Evolutionary conservation across 345 rosid species (phyloP).

Genomic region (Kandelia obovata): DNA sequence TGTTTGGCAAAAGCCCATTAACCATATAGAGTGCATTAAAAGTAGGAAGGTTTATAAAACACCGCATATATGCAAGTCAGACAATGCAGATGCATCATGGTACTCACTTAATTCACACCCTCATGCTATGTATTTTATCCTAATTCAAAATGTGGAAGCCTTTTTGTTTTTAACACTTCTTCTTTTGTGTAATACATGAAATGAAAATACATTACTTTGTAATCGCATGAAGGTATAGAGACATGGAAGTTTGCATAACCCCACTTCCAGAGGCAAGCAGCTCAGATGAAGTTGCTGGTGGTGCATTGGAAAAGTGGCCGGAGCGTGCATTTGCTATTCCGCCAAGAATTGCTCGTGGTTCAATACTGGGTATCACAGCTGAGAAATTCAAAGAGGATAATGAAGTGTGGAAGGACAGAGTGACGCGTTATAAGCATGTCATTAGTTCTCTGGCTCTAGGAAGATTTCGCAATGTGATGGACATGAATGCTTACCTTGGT

Average conservation of each 20-base stretch:
- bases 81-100: constrained; percentile 74
- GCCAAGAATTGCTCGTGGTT: constrained; percentile 71
- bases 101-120: constrained; percentile 20
- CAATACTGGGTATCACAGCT: constrained; percentile 55
- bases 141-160: background rate
- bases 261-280: constrained; percentile 69
- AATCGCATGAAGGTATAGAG: constrained; percentile 49
- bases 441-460: constrained; percentile 54
- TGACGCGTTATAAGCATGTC: constrained; percentile 58
- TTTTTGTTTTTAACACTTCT: constrained; percentile 9
- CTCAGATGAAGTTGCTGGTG: constrained; percentile 76
- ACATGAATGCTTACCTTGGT: constrained; percentile 91
- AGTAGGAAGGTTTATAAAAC: constrained; percentile 44
- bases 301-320: constrained; percentile 84
- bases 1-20: constrained; percentile 81
- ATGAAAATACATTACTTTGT: background rate
- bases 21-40: constrained; percentile 69
- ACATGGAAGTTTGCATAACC: constrained; percentile 75
- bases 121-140: background rate
- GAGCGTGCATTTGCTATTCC: constrained; percentile 72
- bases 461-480: constrained; percentile 82
- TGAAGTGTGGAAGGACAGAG: constrained; percentile 73
- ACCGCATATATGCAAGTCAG: constrained; percentile 66
- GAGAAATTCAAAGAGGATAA: constrained; percentile 71
- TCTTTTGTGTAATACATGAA: background rate